Conservation (phyloP, 1,284 basidiomycete genomes). For the Tilletia walkeri region DNA sequence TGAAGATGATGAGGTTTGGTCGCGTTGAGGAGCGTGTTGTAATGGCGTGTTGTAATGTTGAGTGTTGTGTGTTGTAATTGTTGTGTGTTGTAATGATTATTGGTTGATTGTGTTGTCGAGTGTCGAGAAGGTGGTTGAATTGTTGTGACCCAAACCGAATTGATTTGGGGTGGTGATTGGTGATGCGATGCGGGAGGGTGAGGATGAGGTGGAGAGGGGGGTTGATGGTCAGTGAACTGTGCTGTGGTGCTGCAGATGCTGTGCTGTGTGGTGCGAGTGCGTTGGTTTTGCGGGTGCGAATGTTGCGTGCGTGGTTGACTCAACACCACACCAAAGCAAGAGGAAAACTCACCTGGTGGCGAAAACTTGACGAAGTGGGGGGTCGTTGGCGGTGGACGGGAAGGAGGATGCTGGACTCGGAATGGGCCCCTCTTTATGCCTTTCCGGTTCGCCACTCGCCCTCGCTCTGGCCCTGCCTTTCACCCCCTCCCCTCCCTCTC, state of each 20-base stretch:
- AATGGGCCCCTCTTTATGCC: slow-evolving; percentile 3
- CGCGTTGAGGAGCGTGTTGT: slow-evolving; percentile 3
- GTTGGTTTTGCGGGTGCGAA: background rate
- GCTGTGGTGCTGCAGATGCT: background rate
- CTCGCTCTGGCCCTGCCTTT: too few species aligned
- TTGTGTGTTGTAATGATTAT: background rate
- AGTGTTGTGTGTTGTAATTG: background rate
- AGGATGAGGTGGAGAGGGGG: background rate
- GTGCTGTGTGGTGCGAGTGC: slow-evolving; percentile 1
- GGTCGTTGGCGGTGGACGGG: background rate
- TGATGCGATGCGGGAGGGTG: background rate
- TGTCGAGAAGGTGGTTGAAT: background rate
- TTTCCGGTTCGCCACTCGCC: background rate
- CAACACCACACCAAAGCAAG: background rate
- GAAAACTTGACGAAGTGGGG: background rate
- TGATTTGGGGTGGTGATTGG: background rate
- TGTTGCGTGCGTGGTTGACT: background rate
- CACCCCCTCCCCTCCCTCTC: too few species aligned
- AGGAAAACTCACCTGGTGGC: background rate
- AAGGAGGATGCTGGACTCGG: background rate
- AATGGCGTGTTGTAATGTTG: background rate
- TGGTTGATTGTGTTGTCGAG: too few species aligned
- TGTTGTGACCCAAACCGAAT: background rate
- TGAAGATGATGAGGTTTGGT: slow-evolving; percentile 9
- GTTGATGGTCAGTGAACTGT: background rate